Percentiles rank a stretch among this genome's conserved stretches.
phyloP scores from a whole-genome alignment of 2,329 filamentous ascomycete genomes.

The Cladorrhinum sp. region DNA sequence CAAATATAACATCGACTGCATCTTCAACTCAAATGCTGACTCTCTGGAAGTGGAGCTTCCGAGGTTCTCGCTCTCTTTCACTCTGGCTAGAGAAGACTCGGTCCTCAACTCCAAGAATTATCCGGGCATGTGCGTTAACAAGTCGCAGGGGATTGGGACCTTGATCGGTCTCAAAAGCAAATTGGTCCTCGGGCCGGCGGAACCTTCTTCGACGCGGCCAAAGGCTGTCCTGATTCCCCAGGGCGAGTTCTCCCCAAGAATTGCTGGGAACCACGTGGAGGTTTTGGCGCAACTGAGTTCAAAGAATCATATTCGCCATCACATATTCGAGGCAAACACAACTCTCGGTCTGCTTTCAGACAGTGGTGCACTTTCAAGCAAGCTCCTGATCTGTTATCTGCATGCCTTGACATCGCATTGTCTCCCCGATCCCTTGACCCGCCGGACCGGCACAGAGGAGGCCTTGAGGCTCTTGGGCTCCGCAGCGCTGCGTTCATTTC shows the following conservation, averaged over 20 bases:
- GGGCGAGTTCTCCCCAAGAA: conserved; percentile 30
- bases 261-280: conserved; percentile 30
- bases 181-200: conserved; percentile 46
- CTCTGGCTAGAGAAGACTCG: conserved; percentile 27
- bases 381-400: conserved; percentile 49
- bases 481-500: conserved; percentile 48
- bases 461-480: conserved; percentile 48
- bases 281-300: no score
- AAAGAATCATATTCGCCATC: neutral
- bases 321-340: conserved; percentile 38
- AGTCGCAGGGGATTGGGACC: conserved; percentile 44
- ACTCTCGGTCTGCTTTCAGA: conserved; percentile 49
- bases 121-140: conserved; percentile 48
- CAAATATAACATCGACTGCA: conserved; percentile 34
- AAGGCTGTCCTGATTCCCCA: conserved; percentile 38
- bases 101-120: conserved; percentile 46
- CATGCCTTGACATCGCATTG: conserved; percentile 54
- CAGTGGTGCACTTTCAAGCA: conserved; percentile 50
- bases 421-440: conserved; percentile 47
- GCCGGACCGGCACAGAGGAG: conserved; percentile 52
- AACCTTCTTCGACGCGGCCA: neutral
- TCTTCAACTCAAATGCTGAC: conserved; percentile 17
- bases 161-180: conserved; percentile 49
- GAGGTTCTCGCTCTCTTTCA: conserved; percentile 47
- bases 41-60: conserved; percentile 44